Evolutionary conservation across 257 asterid genomes (phyloP).

Genomic region (Primulina tabacum): DNA sequence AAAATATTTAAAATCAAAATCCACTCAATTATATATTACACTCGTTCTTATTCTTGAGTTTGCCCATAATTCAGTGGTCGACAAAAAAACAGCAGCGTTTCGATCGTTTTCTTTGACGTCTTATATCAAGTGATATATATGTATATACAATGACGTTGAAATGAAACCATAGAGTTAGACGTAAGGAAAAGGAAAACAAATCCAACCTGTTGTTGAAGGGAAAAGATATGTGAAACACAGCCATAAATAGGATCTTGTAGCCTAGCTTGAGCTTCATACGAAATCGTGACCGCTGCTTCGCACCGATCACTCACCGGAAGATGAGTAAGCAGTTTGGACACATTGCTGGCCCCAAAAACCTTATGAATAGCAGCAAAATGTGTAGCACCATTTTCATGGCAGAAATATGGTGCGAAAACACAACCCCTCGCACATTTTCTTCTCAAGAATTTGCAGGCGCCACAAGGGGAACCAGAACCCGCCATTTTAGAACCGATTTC

Average conservation of each 20-base stretch:
- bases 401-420: slow-evolving; percentile 62
- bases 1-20: too few relatives aligned
- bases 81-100: too few relatives aligned
- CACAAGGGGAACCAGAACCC: slow-evolving; percentile 75
- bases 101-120: background rate
- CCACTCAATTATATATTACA: too few relatives aligned
- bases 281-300: slow-evolving; percentile 43
- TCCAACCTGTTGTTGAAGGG: slow-evolving; percentile 48
- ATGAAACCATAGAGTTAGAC: too few relatives aligned
- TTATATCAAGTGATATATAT: too few relatives aligned
- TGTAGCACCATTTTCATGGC: slow-evolving; percentile 46
- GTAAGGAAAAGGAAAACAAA: too few relatives aligned
- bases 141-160: background rate
- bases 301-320: slow-evolving; percentile 39
- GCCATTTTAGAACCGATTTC: slow-evolving; percentile 38
- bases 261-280: slow-evolving; percentile 54
- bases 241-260: slow-evolving; percentile 53
- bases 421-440: slow-evolving; percentile 56
- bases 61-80: background rate
- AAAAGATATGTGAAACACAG: slow-evolving; percentile 46
- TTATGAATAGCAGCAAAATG: slow-evolving; percentile 46
- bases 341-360: slow-evolving; percentile 58
- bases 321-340: slow-evolving; percentile 45
- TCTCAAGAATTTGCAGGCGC: slow-evolving; percentile 52
- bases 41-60: too few relatives aligned